Evolutionary conservation across 2,329 filamentous ascomycete species (phyloP), one percentile per base, ranked within the genome.

Genomic region (Passalora sequoiae): DNA sequence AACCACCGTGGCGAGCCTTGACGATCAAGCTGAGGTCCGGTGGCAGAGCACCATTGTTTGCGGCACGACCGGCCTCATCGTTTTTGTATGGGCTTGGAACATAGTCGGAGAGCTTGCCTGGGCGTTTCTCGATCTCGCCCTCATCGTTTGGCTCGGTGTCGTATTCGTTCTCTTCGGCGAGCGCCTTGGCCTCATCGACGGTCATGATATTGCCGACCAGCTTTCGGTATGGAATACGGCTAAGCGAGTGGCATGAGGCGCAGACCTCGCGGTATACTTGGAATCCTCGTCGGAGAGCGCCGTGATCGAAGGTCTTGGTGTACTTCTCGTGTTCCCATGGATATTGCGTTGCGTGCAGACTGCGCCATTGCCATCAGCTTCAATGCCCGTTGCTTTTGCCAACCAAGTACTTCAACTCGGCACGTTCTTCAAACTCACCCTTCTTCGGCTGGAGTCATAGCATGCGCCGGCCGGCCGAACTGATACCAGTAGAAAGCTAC

Each of bases 231-330:
- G 92, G 91, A 47, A 98, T 81, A 75, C 92, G 87, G 71, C 77
- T 83, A 54, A 98, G 83, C 53, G 92, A 98, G 78, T 98, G 92
- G 81, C 92, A 98, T 61, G 88, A 88, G 51, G 89, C 82, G 79
- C 92, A 98, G 64, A 98, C 92, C 75, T 98, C 92, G 60, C 84
- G 88, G 79, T 98, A 98, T 66, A 98, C 92, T 75, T 95, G 89
- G 82, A 97, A 98, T 73, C 92, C 92, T 76, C 92, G 89, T 70
- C 92, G 92, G 58, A 98, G 89, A 86, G 89, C 84, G 72, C 86
- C 83, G 74, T 97, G 91, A 65, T 98, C 92, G 68, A 91, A 98
- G 59, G 92, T 96, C 80, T 94, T 96, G 70, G 81, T 76, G 78
- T 83, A 89, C 73, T 92, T 83, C 66, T 81, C 66, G 72, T 98